Conservation (phyloP, 192 early-diverging fungal species). For the Chytriomyces confervae region DNA sequence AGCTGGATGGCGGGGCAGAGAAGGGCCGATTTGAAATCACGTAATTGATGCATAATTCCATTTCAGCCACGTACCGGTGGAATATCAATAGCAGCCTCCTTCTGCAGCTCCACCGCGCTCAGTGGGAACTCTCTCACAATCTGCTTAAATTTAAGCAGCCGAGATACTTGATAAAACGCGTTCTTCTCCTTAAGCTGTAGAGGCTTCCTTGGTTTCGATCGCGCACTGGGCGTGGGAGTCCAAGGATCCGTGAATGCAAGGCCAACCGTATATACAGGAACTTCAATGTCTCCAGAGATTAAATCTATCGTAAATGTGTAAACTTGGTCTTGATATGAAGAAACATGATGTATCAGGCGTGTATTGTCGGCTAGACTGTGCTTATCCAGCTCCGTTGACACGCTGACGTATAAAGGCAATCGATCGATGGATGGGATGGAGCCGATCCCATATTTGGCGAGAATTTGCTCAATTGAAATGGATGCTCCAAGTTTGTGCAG, state of each 20-base stretch:
- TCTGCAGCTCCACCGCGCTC: neutral
- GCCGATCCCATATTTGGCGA: conserved; percentile 16
- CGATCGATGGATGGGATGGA: conserved; percentile 25
- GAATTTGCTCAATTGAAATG: neutral
- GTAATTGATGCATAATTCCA: neutral
- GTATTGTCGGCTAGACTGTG: neutral
- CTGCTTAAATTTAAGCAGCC: conserved; percentile 18
- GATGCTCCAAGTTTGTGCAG: neutral
- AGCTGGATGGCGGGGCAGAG: neutral
- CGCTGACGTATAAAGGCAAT: neutral
- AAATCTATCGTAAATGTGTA: neutral
- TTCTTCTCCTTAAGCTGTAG: conserved; percentile 25
- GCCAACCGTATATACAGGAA: neutral
- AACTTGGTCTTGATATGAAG: neutral
- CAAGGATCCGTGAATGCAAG: neutral
- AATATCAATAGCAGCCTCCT: conserved; percentile 16
- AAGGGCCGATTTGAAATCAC: neutral
- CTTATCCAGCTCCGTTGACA: neutral
- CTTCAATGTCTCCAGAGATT: conserved; percentile 1
- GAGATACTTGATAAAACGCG: conserved; percentile 7
- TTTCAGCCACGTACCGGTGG: conserved; percentile 9
- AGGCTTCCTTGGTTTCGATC: neutral
- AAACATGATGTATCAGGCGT: neutral
- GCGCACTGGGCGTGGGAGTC: neutral
- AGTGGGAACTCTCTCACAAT: conserved; percentile 17